Conservation (phyloP, 495 filamentous ascomycete species). For the Penicillium nucicola region DNA sequence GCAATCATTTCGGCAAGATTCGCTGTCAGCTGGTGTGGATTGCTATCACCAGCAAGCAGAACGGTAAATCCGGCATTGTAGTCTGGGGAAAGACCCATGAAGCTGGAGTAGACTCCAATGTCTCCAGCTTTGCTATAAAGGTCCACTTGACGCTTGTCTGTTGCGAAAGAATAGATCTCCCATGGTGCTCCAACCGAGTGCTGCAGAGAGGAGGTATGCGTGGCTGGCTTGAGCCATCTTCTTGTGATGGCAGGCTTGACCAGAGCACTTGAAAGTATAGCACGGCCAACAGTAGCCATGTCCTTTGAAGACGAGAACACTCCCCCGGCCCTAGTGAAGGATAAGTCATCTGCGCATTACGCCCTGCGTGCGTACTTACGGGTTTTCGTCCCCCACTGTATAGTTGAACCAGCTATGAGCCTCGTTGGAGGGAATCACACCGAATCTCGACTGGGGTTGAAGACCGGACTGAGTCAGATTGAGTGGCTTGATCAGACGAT, state of each 20-base stretch:
- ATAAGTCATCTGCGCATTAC: neutral
- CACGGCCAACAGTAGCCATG: conserved; percentile 49
- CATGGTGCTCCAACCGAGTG: conserved; percentile 54
- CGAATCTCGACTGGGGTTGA: conserved; percentile 19
- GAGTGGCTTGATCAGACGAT: conserved; percentile 33
- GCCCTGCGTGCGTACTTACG: conserved; percentile 32
- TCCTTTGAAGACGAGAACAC: conserved; percentile 54
- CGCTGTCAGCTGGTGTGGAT: conserved; percentile 9
- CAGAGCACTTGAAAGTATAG: conserved; percentile 50
- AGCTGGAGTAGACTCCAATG: conserved; percentile 41
- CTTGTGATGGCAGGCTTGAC: conserved; percentile 43
- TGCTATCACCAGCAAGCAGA: conserved; percentile 35
- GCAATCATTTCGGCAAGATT: conserved; percentile 31
- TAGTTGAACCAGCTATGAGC: conserved; percentile 31
- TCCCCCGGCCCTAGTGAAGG: conserved; percentile 45
- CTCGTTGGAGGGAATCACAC: conserved; percentile 36
- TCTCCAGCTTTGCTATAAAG: conserved; percentile 58
- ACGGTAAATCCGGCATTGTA: conserved; percentile 52
- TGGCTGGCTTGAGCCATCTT: conserved; percentile 55
- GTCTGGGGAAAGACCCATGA: conserved; percentile 48
- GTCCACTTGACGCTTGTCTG: conserved; percentile 31
- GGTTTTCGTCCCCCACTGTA: conserved; percentile 40
- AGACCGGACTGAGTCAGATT: conserved; percentile 37
- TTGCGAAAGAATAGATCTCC: conserved; percentile 41
- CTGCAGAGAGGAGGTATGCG: conserved; percentile 44